These are phyloP conservation scores for Miamiensis avidus DNA, from an alignment of 169 alveolate species.

Conservation along the genomic window DNA sequence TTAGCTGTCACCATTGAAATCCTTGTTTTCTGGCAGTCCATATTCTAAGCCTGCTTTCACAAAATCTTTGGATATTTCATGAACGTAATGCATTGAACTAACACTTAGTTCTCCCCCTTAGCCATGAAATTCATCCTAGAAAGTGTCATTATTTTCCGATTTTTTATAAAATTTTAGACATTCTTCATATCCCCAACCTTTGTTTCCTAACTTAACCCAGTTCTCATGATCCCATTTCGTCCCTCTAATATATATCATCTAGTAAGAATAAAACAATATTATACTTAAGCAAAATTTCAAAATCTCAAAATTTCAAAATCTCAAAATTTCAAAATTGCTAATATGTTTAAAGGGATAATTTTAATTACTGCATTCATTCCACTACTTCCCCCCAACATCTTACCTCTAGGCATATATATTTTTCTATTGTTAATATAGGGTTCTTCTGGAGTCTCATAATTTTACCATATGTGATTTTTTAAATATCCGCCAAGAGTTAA, in stretches of 20 bases:
- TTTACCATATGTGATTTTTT: slow-evolving; percentile 17
- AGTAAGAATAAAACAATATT: background rate
- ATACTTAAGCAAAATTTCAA: background rate
- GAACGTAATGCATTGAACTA: background rate
- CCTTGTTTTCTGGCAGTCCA: slow-evolving; percentile 2
- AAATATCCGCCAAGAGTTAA: slow-evolving; percentile 8
- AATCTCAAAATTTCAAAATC: background rate
- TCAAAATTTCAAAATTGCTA: background rate
- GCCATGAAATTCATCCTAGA: slow-evolving; percentile 11
- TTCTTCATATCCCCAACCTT: slow-evolving; percentile 13
- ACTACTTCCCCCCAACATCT: slow-evolving; percentile 41
- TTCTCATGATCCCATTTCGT: slow-evolving; percentile 3
- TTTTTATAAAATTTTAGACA: slow-evolving; percentile 13
- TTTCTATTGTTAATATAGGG: slow-evolving; percentile 11
- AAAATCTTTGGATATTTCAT: background rate
- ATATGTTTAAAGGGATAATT: no score
- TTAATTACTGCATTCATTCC: slow-evolving; percentile 40
- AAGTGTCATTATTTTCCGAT: background rate
- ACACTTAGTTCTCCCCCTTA: slow-evolving; percentile 13
- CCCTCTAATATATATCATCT: slow-evolving; percentile 27
- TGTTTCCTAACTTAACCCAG: slow-evolving; percentile 23
- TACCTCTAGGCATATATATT: slow-evolving; percentile 38
- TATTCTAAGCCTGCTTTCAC: background rate
- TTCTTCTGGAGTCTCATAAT: slow-evolving; percentile 32
- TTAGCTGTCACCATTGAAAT: slow-evolving; percentile 12